Base-by-base conservation (phyloP, 495 filamentous ascomycete genomes). In the Lepidopterella palustris region DNA sequence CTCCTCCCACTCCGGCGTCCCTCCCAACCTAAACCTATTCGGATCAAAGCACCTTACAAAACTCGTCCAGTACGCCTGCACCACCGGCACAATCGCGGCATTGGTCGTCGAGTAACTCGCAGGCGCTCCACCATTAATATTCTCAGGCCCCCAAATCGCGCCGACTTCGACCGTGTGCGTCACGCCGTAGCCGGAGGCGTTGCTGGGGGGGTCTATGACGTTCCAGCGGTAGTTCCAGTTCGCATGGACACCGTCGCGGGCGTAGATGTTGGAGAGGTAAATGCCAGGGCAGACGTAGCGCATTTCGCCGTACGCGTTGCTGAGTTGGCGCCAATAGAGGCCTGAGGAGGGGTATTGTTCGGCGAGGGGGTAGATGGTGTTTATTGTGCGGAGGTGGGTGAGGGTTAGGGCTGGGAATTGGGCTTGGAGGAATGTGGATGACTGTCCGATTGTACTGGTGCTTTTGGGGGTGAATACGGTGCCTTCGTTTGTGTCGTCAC, bases 401-500 rank as follows among this genome's bases (percentile, higher is more conserved):
- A 71, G 53, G 4, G 75, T 79, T n/a, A 89, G 66, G 15, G 72
- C 73, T 0, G 86, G 84, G 57, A 84, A 87, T 59, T 90, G 80
- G 51, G 78, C 70, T 48, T 75, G 72, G 40, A 92, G 68, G 68
- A 87, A 90, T 6, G 76, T 71, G 49, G 78, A 72, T 65, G 77
- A 77, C 15, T 76, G 62, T 21, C 66, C 71, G 15, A 79, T 61
- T 26, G 73, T 82, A 20, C 72, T 67, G 18, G 78, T 75, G 53
- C 63, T 68, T 55, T 63, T 32, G 25, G 87, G 83, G 0, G 80
- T 79, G 66, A 88, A 88, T 1, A 77, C 73, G 0, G 84, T 84
- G 47, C 87, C 87, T 71, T 87, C 87, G 68, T 91, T 83, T 27
- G 85, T 85, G 68, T 79, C 82, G 58, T 86, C 82, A 55, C 87